Evolutionary conservation across 371 early-diverging fungal genomes (phyloP), one percentile per base, ranked within the genome.

Genomic region (Mortierella sp.): DNA sequence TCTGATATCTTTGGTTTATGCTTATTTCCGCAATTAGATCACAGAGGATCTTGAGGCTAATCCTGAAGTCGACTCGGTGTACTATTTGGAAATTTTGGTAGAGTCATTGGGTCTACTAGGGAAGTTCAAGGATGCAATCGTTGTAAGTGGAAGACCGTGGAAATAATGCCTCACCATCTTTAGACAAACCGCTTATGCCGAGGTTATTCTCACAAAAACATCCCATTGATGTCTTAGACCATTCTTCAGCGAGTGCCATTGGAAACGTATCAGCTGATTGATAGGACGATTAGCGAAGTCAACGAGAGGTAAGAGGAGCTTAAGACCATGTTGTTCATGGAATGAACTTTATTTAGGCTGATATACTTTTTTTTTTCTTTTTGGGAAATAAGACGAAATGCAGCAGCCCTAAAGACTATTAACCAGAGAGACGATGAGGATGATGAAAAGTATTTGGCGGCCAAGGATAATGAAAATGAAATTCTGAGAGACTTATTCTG

Each of bases 11-110:
- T 53, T 43, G 23, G 31, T 15, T 62, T 12, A 45, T 34, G n/a
- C n/a, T n/a, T n/a, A 40, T 43, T n/a, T 28, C 54, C 15, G 10
- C 22, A 3, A 15, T 17, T 76, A 93, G 93, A 83, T 92, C 35
- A 70, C 85, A 2, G 95, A 94, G 80, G 93, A 95, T 73, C 67
- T 90, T 1, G 92, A 92, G 8, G 87, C 87, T 40, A 90, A 95
- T 67, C 96, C 96, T 1, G 98, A 98, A 73, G 89, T 92, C 0
- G 97, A 98, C 70, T 96, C 97, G 9, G 94, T 90, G 76, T 91
- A 91, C n/a, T 96, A 96, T 71, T 94, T 97, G 66, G 92, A 93
- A 75, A 89, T 92, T 61, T 85, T 98, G 22, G 81, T 97, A 62
- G 96, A 97, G 81, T 88, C 95, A 34, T 85, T 98, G 13, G 84